Evolutionary conservation across 805 yeast species (phyloP), one percentile per base, ranked within the genome.

Genomic region (Suhomyces canberraensis): DNA sequence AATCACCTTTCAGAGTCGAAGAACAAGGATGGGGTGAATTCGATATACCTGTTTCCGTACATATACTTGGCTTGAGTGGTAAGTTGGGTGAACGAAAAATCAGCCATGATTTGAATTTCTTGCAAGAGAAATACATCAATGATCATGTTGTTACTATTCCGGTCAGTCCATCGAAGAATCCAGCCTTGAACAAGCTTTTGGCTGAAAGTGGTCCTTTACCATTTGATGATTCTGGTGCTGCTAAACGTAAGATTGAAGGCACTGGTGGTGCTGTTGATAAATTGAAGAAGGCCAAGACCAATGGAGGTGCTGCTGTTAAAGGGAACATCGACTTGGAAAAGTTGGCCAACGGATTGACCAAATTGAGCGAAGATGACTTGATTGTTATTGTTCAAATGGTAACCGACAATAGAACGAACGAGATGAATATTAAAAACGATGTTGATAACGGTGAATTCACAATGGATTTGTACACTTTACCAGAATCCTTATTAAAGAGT

Each of bases 1-100:
- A 81, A 53, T 76, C 84, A 8, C 98, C 98, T 8, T 91, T 90
- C 65, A 76, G 66, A 54, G 83, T 91, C 39, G 85, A 79, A 53
- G 98, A 91, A 60, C 82, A 87, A 66, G 98, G 98, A 35, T 91
- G 98, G 98, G 98, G 98, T 59, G 98, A 91, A 48, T 91, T 91
- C 54, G 96, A 90, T 55, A 75, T 93, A 57, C 85, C 85, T 25
- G 81, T 93, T 42, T 73, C 84, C 22, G 69, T 90, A 29, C 84
- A 84, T 43, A 66, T 85, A 30, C 73, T 82, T 14, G 74, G 74
- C 11, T 52, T 68, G 30, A 53, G 60, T 16, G 98, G 95, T 42
- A 85, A 84, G 55, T 84, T 82, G 37, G 98, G 98, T 33, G 97
- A 90, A 60, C 75, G 84, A 44, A 85, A 85, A 56, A 61, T 93